Evolutionary conservation across 2,329 filamentous ascomycete genomes (phyloP).

Genomic region (Xylariaceae sp.): DNA sequence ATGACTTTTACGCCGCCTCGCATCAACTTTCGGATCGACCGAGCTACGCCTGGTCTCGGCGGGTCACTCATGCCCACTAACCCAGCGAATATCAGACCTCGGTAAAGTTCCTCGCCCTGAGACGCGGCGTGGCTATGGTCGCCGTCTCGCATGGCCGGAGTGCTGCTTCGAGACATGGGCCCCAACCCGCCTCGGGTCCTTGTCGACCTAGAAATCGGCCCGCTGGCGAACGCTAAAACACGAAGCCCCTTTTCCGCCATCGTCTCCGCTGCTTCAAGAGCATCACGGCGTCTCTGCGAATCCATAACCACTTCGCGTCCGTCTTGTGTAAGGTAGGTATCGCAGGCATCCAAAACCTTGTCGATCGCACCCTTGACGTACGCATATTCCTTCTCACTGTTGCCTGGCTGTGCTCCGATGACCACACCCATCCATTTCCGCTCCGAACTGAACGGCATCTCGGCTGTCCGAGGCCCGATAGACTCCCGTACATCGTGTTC

Average conservation of each 20-base stretch:
- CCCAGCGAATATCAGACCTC: conserved; percentile 80
- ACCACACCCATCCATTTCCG: conserved; percentile 99
- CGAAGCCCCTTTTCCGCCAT: conserved; percentile 88
- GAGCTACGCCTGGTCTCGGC: conserved; percentile 81
- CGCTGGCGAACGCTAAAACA: conserved; percentile 90
- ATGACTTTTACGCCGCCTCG: conserved; percentile 93
- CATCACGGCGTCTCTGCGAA: conserved; percentile 65
- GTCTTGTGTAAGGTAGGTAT: conserved; percentile 82
- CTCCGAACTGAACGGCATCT: conserved; percentile 94
- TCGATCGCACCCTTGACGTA: conserved; percentile 97
- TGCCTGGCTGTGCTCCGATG: conserved; percentile 56
- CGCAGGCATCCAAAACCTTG: conserved; percentile 76
- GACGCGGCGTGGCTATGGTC: conserved; percentile 39
- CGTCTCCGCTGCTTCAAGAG: conserved; percentile 69
- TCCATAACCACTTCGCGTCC: conserved; percentile 85
- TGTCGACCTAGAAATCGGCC: conserved; percentile 50
- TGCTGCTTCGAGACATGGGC: conserved; percentile 44
- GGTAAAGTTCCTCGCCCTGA: conserved; percentile 66
- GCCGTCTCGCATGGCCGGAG: conserved; percentile 38
- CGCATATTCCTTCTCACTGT: conserved; percentile 67
- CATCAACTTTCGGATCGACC: conserved; percentile 84
- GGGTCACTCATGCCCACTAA: conserved; percentile 97
- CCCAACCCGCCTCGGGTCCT: conserved; percentile 37
- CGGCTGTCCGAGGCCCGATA: conserved; percentile 72
- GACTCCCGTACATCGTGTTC: conserved; percentile 88